These are phyloP conservation scores for Phytophthora citrophthora DNA, from an alignment of 352 stramenopile species.

Conservation along the genomic window DNA sequence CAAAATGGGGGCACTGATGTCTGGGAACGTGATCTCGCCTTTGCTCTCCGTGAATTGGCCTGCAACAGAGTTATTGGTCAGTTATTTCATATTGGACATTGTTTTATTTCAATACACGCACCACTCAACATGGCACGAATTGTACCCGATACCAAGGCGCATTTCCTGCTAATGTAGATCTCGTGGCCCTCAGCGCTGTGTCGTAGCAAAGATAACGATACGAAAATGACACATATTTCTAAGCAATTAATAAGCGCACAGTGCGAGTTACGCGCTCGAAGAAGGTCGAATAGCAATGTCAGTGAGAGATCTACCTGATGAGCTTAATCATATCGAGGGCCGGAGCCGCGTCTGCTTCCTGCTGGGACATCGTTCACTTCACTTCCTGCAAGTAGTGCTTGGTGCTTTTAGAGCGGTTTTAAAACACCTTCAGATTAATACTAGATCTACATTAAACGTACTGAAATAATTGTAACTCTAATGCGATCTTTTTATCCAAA, in stretches of 20 bases:
- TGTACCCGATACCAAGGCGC: constrained; percentile 95
- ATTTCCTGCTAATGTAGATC: constrained; percentile 94
- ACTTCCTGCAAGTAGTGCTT: background rate
- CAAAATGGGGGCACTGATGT: constrained; percentile 95
- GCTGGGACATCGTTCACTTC: constrained; percentile 54
- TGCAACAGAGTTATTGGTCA: constrained; percentile 25
- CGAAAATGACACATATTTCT: background rate
- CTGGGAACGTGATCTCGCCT: constrained; percentile 97
- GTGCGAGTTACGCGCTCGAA: background rate
- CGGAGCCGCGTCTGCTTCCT: constrained; percentile 42
- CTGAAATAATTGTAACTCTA: constrained; percentile 7
- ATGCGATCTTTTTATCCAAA: constrained; percentile 9
- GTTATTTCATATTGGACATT: background rate
- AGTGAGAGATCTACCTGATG: constrained; percentile 54
- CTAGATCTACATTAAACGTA: constrained; percentile 1
- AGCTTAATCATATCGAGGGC: constrained; percentile 83
- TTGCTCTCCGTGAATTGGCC: constrained; percentile 93
- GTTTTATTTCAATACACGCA: constrained; percentile 35
- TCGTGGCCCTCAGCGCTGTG: constrained; percentile 94
- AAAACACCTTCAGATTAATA: constrained; percentile 8
- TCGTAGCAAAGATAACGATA: constrained; percentile 6
- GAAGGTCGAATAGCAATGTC: background rate
- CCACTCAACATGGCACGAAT: constrained; percentile 97
- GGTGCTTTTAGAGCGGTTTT: background rate
- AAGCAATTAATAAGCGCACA: background rate